A percentile compares a stretch with the other conserved stretches of the same genome.
These are phyloP conservation scores for Phytophthora aleatoria DNA, from an alignment of 352 stramenopile genomes.

Conservation along the genomic window DNA sequence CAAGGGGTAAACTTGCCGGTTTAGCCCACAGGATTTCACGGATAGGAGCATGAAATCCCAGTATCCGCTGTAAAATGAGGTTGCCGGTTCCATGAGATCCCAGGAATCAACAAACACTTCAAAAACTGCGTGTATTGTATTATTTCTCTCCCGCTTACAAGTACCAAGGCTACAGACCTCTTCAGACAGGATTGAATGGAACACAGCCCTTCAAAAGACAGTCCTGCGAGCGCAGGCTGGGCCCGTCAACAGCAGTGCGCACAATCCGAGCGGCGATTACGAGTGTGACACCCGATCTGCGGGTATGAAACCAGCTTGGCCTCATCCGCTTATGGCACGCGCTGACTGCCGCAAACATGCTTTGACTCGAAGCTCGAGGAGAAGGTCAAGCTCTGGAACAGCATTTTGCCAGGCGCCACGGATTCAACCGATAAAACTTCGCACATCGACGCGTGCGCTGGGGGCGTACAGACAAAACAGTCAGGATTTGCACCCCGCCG, in stretches of 20 bases:
- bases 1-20: no score
- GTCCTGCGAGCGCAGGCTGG: no score
- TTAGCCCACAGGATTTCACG: no score
- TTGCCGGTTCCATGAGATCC: slow-evolving; percentile 12
- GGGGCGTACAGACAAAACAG: not conserved
- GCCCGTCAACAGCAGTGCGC: not conserved
- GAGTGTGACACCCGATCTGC: slow-evolving; percentile 6
- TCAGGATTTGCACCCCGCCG: slow-evolving; percentile 6
- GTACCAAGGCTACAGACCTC: no score
- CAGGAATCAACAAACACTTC: not conserved
- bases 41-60: slow-evolving; percentile 1
- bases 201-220: no score
- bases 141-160: slow-evolving; percentile 7
- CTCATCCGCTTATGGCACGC: slow-evolving; percentile 18
- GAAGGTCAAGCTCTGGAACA: not conserved
- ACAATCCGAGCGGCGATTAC: slow-evolving; percentile 15
- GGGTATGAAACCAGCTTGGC: slow-evolving; percentile 6
- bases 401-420: no score
- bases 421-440: not conserved
- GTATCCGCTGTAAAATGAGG: slow-evolving; percentile 1
- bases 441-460: slow-evolving; percentile 1
- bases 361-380: not conserved
- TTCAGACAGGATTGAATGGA: not conserved
- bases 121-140: not conserved
- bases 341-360: slow-evolving; percentile 11